Evolutionary conservation across 139 green algal species (phyloP).

Genomic region (Asterochloris erici): DNA sequence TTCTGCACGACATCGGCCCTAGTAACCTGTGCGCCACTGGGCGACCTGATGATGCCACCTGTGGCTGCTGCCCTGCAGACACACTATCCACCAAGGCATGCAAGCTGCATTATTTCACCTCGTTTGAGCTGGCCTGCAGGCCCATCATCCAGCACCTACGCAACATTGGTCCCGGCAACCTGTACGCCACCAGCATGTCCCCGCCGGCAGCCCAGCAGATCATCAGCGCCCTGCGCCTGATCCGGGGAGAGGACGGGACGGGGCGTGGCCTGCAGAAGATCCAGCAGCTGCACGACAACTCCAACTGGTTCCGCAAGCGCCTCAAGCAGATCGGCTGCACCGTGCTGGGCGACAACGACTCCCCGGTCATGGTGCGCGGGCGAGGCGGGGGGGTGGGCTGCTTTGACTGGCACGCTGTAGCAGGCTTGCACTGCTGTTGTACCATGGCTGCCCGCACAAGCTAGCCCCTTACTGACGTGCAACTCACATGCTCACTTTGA

Average conservation of each 20-base stretch:
- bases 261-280: slow-evolving; percentile 74
- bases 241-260: slow-evolving; percentile 56
- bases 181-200: slow-evolving; percentile 89
- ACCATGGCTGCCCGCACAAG: too few species aligned
- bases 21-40: background rate
- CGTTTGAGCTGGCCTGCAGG: slow-evolving; percentile 29
- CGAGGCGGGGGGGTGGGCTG: background rate
- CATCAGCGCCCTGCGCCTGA: slow-evolving; percentile 69
- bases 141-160: slow-evolving; percentile 77
- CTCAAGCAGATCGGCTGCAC: slow-evolving; percentile 80
- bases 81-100: background rate
- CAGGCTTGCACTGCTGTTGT: background rate
- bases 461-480: background rate
- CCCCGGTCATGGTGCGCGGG: slow-evolving; percentile 79
- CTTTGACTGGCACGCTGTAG: background rate
- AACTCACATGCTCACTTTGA: background rate
- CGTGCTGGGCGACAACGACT: slow-evolving; percentile 93
- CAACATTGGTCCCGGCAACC: slow-evolving; percentile 53
- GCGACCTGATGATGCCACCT: background rate
- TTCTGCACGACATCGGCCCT: too few species aligned
- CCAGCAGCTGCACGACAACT: slow-evolving; percentile 81
- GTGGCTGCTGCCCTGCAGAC: background rate
- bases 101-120: background rate
- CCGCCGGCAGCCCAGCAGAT: slow-evolving; percentile 76
- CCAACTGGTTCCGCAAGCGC: slow-evolving; percentile 86